Percentiles rank a stretch among this genome's conserved stretches.
Evolutionary conservation across 2,329 filamentous ascomycete species (phyloP).

Genomic region (Aureobasidium sp.): DNA sequence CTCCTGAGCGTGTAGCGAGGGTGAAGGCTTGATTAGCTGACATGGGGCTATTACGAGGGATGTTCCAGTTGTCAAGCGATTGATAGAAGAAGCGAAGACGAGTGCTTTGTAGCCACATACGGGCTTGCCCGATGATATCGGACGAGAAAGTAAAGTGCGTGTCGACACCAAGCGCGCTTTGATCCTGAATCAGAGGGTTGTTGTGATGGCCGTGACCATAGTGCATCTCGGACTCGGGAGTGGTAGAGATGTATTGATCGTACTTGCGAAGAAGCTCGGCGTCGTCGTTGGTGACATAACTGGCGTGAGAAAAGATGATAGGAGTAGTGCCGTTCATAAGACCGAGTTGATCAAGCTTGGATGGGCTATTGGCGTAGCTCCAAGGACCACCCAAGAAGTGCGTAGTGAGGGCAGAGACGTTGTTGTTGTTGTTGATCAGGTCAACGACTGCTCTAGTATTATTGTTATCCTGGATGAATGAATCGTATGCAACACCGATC

Average conservation of each 20-base stretch:
- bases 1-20: conserved; percentile 48
- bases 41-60: conserved; percentile 47
- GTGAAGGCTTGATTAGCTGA: conserved; percentile 49
- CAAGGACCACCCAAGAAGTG: background rate
- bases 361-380: background rate
- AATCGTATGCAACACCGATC: background rate
- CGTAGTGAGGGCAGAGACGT: background rate
- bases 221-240: conserved; percentile 53
- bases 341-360: background rate
- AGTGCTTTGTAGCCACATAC: conserved; percentile 7
- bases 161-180: conserved; percentile 48
- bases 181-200: conserved; percentile 41
- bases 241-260: conserved; percentile 51
- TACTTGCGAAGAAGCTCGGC: conserved; percentile 39
- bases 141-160: conserved; percentile 48
- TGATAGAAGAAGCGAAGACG: background rate
- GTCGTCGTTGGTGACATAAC: conserved; percentile 37
- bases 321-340: conserved; percentile 30
- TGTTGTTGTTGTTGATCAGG: background rate
- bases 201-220: conserved; percentile 48
- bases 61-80: conserved; percentile 32
- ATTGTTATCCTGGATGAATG: conserved; percentile 1
- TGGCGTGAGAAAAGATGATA: conserved; percentile 48
- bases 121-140: conserved; percentile 27
- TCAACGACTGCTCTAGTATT: background rate